Evolutionary conservation across 768 basidiomycete species (phyloP).

Genomic region (Coprinellus aureogranulatus): DNA sequence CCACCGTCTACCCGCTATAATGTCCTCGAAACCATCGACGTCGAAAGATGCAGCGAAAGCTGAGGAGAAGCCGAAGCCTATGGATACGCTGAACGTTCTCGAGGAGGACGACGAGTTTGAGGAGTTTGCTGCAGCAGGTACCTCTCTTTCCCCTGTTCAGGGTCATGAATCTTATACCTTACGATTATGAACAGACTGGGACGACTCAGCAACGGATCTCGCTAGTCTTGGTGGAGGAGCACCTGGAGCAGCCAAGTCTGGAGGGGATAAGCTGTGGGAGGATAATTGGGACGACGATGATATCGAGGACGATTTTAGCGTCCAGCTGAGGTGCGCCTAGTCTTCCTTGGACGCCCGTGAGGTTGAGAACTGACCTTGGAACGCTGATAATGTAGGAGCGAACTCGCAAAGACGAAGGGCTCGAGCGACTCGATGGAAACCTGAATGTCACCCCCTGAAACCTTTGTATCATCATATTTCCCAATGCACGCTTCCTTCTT

Average conservation of each 20-base stretch:
- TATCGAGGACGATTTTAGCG: conserved; percentile 95
- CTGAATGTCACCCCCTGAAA: not conserved
- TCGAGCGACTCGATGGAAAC: conserved; percentile 50
- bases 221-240: conserved; percentile 73
- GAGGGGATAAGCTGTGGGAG: conserved; percentile 94
- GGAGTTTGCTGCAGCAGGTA: conserved; percentile 85
- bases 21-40: conserved; percentile 1
- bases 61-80: not conserved
- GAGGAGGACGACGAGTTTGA: conserved; percentile 99
- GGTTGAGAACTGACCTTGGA: not conserved
- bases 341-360: not conserved
- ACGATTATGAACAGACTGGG: conserved; percentile 65
- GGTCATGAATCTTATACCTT: no score
- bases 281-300: conserved; percentile 99
- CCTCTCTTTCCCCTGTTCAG: conserved; percentile 13
- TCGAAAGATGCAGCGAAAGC: conserved; percentile 4
- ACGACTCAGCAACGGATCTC: conserved; percentile 79
- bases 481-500: not conserved
- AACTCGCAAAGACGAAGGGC: conserved; percentile 57
- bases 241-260: conserved; percentile 73
- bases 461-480: not conserved
- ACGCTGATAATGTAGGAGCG: conserved; percentile 43
- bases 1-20: no score
- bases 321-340: conserved; percentile 78
- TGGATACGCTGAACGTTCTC: conserved; percentile 66